Evolutionary conservation across 208 protist genomes (phyloP).

Genomic region (Herpetomonas tarakana): DNA sequence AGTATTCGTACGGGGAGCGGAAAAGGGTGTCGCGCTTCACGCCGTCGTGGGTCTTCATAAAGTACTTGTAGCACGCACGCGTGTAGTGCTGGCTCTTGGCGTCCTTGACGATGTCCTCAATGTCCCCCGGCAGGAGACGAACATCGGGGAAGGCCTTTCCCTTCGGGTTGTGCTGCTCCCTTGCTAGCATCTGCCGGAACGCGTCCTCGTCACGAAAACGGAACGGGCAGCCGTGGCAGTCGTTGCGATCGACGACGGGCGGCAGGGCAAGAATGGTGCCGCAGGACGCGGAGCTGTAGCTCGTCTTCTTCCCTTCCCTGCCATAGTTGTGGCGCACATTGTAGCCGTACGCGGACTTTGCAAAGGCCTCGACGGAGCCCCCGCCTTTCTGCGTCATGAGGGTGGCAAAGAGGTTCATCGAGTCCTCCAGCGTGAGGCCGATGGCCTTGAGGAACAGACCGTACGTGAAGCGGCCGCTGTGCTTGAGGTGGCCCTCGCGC

Average conservation of each 20-base stretch:
- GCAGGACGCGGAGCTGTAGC: slow-evolving; percentile 84
- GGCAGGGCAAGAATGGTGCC: slow-evolving; percentile 78
- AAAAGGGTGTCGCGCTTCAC: slow-evolving; percentile 83
- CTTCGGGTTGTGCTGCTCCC: slow-evolving; percentile 54
- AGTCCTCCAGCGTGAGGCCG: slow-evolving; percentile 82
- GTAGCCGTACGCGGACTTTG: slow-evolving; percentile 89
- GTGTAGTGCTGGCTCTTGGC: slow-evolving; percentile 87
- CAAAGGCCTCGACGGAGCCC: slow-evolving; percentile 66
- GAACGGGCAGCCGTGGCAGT: slow-evolving; percentile 93
- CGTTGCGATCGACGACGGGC: slow-evolving; percentile 66
- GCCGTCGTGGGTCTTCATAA: slow-evolving; percentile 81
- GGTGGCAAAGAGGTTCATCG: slow-evolving; percentile 77
- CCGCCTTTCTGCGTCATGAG: slow-evolving; percentile 85
- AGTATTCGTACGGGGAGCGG: slow-evolving; percentile 87
- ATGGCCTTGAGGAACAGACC: slow-evolving; percentile 90
- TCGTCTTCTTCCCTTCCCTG: slow-evolving; percentile 90
- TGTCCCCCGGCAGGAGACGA: slow-evolving; percentile 46
- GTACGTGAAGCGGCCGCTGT: slow-evolving; percentile 88
- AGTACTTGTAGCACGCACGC: slow-evolving; percentile 90
- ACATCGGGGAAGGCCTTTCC: slow-evolving; percentile 46
- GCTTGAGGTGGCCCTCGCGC: slow-evolving; percentile 84
- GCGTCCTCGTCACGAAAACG: slow-evolving; percentile 71
- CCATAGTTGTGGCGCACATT: slow-evolving; percentile 91
- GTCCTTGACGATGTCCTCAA: slow-evolving; percentile 88
- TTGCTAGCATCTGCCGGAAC: slow-evolving; percentile 47